Base-by-base conservation (phyloP, 2,329 filamentous ascomycete species). In the Epichloe festucae region DNA sequence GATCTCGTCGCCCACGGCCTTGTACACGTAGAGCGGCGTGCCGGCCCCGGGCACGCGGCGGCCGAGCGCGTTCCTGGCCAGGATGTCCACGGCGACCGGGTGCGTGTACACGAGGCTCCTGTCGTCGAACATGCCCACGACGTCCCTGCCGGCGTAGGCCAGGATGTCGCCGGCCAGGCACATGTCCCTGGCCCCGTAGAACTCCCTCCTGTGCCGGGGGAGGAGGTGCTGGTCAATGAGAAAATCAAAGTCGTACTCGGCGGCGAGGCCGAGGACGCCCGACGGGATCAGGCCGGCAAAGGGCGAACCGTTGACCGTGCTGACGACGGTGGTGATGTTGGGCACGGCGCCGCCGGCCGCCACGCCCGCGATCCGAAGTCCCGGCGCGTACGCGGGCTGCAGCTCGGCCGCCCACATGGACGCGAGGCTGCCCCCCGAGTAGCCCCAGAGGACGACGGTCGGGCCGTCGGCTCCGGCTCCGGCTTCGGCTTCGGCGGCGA, bases 91-190 rank as follows among this genome's bases (percentile, higher is more conserved):
- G 15, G 35, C 43, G 7, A 35, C 1, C 1, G 42, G 42, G 36
- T 50, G 38, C 7, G 42, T 27, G 6, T 41, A 46, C n/a, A 46
- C 21, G 7, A 40, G 19, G 15, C 11, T 14, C 7, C 27, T n/a
- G 45, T 66, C 60, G 21, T 63, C 60, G 53, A 75, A 73, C 61
- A 73, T 74, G 17, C 40, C 39, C 11, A 60, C 60, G 3, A 74
- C 64, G 55, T 73, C 61, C 41, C 70, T 57, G 43, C 59, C 55
- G 2, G 54, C 54, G 50, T 65, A 74, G 11, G 54, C 56, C 2
- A 40, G 48, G 4, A 58, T 42, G 52, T 58, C 53, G 49, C 63
- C 58, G 43, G 53, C 34, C 23, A 64, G 23, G 56, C 62, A 62
- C 55, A 65, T 56, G 52, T 48, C 38, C 7, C 59, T 54, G 0